These are phyloP conservation scores for Yamadazyma taylorii DNA, from an alignment of 1,139 yeast genomes.

Conservation along the genomic window DNA sequence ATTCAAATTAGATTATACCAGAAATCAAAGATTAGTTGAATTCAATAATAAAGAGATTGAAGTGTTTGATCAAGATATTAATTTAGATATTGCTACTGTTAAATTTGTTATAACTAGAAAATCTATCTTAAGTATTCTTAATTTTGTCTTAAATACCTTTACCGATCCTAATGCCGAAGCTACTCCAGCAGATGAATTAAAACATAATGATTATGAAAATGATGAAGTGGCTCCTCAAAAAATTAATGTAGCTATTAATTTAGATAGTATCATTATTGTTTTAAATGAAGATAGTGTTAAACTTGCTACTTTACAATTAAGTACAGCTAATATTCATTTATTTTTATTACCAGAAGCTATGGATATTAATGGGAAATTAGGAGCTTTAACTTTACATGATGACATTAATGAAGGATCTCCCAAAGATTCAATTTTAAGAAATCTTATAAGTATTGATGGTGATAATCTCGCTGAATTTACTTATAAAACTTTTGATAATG, in stretches of 20 bases:
- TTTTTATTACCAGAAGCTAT: constrained; percentile 73
- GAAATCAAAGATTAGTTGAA: constrained; percentile 63
- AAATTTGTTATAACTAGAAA: constrained; percentile 75
- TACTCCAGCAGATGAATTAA: constrained; percentile 62
- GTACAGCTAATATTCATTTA: constrained; percentile 69
- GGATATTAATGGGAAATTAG: constrained; percentile 74
- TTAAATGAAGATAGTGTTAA: constrained; percentile 83
- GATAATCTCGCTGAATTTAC: constrained; percentile 78
- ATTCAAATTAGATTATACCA: constrained; percentile 59
- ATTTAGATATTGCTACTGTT: constrained; percentile 77
- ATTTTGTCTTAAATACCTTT: constrained; percentile 82
- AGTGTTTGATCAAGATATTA: constrained; percentile 75
- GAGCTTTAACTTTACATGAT: constrained; percentile 78
- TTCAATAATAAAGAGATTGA: constrained; percentile 59
- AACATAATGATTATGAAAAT: constrained; percentile 59
- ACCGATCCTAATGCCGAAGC: constrained; percentile 75
- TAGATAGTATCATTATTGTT: constrained; percentile 74
- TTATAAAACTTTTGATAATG: constrained; percentile 77
- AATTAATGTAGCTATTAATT: constrained; percentile 64
- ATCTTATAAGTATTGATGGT: constrained; percentile 78
- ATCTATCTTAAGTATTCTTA: constrained; percentile 74
- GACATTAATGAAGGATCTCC: constrained; percentile 68
- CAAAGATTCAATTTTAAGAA: constrained; percentile 58
- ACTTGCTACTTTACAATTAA: constrained; percentile 74
- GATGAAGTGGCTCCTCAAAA: constrained; percentile 65